A percentile compares a stretch with the other conserved stretches of the same genome.
Evolutionary conservation across 495 filamentous ascomycete species (phyloP).

Genomic region (Podospora didyma): DNA sequence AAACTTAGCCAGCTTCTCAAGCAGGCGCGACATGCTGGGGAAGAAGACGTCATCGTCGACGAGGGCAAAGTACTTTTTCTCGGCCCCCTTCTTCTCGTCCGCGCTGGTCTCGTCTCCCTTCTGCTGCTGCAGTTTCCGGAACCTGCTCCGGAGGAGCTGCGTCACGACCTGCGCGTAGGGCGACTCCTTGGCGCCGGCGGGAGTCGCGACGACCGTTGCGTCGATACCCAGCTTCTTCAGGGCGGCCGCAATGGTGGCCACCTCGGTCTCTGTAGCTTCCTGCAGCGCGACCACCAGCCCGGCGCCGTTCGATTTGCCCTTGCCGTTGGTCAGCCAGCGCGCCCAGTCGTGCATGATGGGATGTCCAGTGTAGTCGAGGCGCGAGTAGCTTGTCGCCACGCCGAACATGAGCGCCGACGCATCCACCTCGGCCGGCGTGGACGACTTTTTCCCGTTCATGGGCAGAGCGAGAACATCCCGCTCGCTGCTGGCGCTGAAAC

Average conservation of each 20-base stretch:
- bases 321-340: slow-evolving; percentile 31
- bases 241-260: slow-evolving; percentile 24
- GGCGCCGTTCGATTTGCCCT: slow-evolving; percentile 29
- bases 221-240: slow-evolving; percentile 25
- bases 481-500: background rate
- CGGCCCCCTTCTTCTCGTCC: background rate
- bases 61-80: slow-evolving; percentile 27
- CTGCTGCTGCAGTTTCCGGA: slow-evolving; percentile 1
- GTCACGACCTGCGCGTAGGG: slow-evolving; percentile 29
- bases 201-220: slow-evolving; percentile 23
- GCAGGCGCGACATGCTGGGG: slow-evolving; percentile 47
- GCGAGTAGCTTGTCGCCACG: slow-evolving; percentile 51
- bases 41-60: slow-evolving; percentile 51
- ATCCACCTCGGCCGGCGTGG: slow-evolving; percentile 21
- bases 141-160: slow-evolving; percentile 17
- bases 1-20: slow-evolving; percentile 42
- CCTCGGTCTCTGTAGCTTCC: slow-evolving; percentile 26
- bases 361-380: slow-evolving; percentile 44
- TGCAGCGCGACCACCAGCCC: slow-evolving; percentile 49
- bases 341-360: slow-evolving; percentile 30
- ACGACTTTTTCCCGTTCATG: background rate
- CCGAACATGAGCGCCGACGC: slow-evolving; percentile 56
- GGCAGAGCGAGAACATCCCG: background rate
- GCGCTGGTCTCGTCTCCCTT: background rate
- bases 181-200: slow-evolving; percentile 28